phyloP scores from a whole-genome alignment of 192 early-diverging fungal species.

The Coemansia sp. region DNA sequence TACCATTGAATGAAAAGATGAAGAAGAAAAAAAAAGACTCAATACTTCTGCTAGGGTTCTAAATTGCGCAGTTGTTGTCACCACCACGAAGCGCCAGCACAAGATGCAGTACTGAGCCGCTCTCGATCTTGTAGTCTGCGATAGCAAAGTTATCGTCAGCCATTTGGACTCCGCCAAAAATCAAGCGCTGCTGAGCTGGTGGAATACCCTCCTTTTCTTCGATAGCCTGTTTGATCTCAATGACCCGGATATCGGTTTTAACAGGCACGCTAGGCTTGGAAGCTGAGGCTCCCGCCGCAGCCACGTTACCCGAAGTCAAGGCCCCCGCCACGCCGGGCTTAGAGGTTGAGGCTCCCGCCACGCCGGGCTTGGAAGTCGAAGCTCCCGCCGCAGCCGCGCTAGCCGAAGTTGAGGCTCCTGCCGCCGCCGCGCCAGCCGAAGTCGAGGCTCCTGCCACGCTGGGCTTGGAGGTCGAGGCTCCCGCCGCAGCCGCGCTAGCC shows the following conservation, averaged over 20 bases:
- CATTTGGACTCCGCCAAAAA: constrained; percentile 95
- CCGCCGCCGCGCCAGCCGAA: not conserved
- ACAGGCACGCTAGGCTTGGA: not conserved
- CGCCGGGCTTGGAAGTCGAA: no score
- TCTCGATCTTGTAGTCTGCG: constrained; percentile 70
- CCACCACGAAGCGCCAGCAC: constrained; percentile 96
- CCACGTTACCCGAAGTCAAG: no score
- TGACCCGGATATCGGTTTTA: constrained; percentile 48
- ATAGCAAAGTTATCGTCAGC: constrained; percentile 72
- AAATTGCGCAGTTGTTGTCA: not conserved
- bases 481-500: no score
- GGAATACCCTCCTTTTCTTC: constrained; percentile 99
- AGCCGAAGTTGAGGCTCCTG: no score
- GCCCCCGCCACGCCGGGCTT: not conserved
- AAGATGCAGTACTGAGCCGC: constrained; percentile 87
- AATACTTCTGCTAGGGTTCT: not conserved
- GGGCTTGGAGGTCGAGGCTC: no score
- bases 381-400: no score
- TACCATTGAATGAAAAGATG: no score
- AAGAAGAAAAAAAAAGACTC: no score
- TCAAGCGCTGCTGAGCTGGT: constrained; percentile 92
- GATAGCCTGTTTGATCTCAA: constrained; percentile 82
- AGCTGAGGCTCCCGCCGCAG: no score
- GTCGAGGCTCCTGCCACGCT: no score
- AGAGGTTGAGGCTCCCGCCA: not conserved